Conservation (phyloP, 2,329 filamentous ascomycete genomes). For the Alternaria ventricosa region DNA sequence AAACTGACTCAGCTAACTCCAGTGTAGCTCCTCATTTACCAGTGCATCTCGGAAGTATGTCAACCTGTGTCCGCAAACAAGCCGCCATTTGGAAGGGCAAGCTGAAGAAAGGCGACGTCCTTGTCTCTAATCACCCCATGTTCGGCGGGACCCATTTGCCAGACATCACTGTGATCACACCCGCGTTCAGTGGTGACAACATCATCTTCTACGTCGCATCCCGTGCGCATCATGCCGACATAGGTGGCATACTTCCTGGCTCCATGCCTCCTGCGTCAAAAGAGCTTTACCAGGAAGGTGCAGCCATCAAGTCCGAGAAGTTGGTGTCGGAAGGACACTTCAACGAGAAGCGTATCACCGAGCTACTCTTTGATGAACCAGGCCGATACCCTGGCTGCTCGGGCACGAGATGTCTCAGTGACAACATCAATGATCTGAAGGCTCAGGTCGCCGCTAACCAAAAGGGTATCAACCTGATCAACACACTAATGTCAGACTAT, state of each 20-base stretch:
- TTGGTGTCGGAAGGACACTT: conserved; percentile 79
- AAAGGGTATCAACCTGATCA: conserved; percentile 81
- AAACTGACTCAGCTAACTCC: conserved; percentile 9
- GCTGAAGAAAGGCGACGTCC: conserved; percentile 78
- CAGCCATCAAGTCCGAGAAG: conserved; percentile 65
- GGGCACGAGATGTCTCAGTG: conserved; percentile 77
- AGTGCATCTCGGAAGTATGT: conserved; percentile 83
- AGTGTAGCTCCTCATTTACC: conserved; percentile 73
- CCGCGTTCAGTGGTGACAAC: conserved; percentile 75
- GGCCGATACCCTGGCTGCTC: conserved; percentile 77
- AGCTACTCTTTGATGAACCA: conserved; percentile 75
- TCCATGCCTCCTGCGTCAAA: conserved; percentile 81
- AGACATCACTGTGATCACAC: conserved; percentile 82
- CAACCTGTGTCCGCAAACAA: conserved; percentile 80
- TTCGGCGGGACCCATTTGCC: conserved; percentile 84
- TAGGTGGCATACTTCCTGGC: conserved; percentile 81
- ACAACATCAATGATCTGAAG: conserved; percentile 86
- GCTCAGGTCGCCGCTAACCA: conserved; percentile 88
- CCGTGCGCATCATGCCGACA: conserved; percentile 82
- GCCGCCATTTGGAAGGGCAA: conserved; percentile 81
- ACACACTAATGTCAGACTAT: conserved; percentile 76
- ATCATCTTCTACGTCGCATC: conserved; percentile 85
- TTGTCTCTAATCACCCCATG: conserved; percentile 84
- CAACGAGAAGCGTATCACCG: conserved; percentile 76
- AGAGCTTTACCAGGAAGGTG: conserved; percentile 64